Base-by-base conservation (phyloP, 805 yeast genomes). In the Gaillardinia entomophila region DNA sequence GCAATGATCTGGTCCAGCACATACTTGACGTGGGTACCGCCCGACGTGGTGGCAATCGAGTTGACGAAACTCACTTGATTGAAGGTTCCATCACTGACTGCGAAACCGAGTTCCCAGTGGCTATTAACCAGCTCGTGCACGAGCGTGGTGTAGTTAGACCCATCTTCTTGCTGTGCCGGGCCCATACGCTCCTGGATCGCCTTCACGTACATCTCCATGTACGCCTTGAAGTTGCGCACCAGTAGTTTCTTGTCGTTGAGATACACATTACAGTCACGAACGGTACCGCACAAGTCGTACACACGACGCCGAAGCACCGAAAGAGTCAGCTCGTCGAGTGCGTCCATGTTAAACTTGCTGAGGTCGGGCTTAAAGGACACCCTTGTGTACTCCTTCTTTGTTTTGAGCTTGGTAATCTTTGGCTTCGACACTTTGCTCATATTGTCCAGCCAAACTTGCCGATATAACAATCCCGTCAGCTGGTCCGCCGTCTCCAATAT, bases 21-120 rank as follows among this genome's bases (percentile, higher is more conserved):
- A 53, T 81, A 77, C 44, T 82, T 88, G 23, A 88, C 94, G 56
- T 92, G 98, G 0, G 98, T 84, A 46, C 98, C 98, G 38, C 98
- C 98, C 1, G 90, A 66, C 0, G 97, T 90, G 0, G 98, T 92
- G 1, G 98, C 98, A 54, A 92, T 92, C 5, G 97, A 88, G 55
- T 92, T 92, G 12, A 92, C 98, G 62, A 92, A 92, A 23, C 97
- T 89, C 27, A 92, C 92, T 57, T 92, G 98, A 48, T 86, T 85
- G 60, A 92, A 92, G 2, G 75, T 62, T 3, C 89, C 90, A 49
- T 88, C 96, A 27, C 97, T 84, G 4, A 88, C 82, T 1, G 95
- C 90, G 64, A 92, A 90, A 0, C 95, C 98, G 39, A 92, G 59
- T 57, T 92, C 98, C 98, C 98, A 92, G 41, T 96, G 73, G 36